These are phyloP conservation scores for Auriscalpium orientale DNA, from an alignment of 768 basidiomycete species.

Conservation along the genomic window DNA sequence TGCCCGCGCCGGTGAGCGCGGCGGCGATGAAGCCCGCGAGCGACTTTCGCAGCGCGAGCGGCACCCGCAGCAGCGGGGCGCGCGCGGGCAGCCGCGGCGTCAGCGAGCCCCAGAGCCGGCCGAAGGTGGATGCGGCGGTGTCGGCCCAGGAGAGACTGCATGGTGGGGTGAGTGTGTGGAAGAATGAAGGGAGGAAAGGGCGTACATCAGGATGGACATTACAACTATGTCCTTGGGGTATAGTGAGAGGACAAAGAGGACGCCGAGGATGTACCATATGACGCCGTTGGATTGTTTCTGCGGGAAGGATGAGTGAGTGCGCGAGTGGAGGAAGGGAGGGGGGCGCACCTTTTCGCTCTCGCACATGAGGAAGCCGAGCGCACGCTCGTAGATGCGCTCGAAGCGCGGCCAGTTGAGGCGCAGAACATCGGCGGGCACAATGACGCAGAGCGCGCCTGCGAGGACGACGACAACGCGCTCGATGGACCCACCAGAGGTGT, in stretches of 20 bases:
- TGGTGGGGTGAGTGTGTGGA: not conserved
- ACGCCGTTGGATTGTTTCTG: conserved; percentile 78
- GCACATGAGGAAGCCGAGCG: conserved; percentile 81
- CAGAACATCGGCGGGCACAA: conserved; percentile 69
- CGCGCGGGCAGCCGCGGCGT: conserved; percentile 55
- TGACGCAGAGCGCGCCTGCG: conserved; percentile 55
- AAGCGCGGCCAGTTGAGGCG: conserved; percentile 61
- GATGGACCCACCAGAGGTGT: conserved; percentile 40
- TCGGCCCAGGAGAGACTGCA: conserved; percentile 90
- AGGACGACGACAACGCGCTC: conserved; percentile 52
- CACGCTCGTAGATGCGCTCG: conserved; percentile 61
- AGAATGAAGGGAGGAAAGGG: not conserved
- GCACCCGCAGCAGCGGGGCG: conserved; percentile 43
- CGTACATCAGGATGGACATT: conserved; percentile 76
- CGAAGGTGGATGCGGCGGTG: conserved; percentile 87
- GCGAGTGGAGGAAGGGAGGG: not conserved
- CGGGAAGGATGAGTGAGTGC: not conserved
- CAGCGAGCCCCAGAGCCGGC: conserved; percentile 70
- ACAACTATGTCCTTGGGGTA: conserved; percentile 85
- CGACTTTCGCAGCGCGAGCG: conserved; percentile 76
- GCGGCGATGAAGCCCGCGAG: conserved; percentile 81
- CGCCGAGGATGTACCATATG: conserved; percentile 87
- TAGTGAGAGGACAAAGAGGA: conserved; percentile 62
- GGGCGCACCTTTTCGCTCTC: conserved; percentile 69
- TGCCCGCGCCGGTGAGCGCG: conserved; percentile 57